A percentile compares a stretch with the other conserved stretches of the same genome.
Conservation (phyloP, 352 stramenopile genomes). For the Thalassiosira allenii region DNA sequence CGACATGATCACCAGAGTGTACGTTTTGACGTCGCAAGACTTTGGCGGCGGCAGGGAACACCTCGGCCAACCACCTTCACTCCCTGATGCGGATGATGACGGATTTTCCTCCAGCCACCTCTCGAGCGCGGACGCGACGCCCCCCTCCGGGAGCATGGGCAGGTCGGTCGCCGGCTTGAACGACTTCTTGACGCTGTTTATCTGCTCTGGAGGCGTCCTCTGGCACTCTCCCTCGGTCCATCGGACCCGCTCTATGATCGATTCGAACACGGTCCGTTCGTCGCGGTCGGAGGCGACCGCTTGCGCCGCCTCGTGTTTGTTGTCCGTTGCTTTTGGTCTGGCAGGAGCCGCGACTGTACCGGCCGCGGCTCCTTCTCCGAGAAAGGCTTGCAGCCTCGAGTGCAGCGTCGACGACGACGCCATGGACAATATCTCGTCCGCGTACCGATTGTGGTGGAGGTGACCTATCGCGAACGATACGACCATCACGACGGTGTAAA, state of each 20-base stretch:
- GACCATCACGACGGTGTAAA: conserved; percentile 32
- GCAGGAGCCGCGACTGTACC: neutral
- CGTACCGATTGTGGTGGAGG: conserved; percentile 45
- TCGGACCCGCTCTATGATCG: conserved; percentile 52
- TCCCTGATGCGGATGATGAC: neutral
- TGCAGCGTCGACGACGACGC: conserved; percentile 54
- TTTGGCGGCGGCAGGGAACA: conserved; percentile 59
- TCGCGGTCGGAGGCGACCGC: no score
- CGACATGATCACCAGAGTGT: conserved; percentile 69
- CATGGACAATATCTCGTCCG: conserved; percentile 37
- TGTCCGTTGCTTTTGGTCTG: neutral
- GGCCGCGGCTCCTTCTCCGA: conserved; percentile 10
- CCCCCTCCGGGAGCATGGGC: conserved; percentile 55
- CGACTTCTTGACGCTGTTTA: conserved; percentile 44
- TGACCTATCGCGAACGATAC: conserved; percentile 45
- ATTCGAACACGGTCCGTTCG: conserved; percentile 53
- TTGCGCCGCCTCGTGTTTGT: conserved; percentile 53
- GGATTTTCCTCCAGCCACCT: conserved; percentile 45
- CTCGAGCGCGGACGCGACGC: conserved; percentile 49
- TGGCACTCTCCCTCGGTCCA: conserved; percentile 48
- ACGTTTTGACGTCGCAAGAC: conserved; percentile 59
- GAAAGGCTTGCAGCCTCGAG: conserved; percentile 60
- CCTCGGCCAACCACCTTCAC: conserved; percentile 34
- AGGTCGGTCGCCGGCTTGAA: conserved; percentile 48
- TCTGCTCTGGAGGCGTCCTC: conserved; percentile 27